Conservation (phyloP, 176 grass and related monocot species). For the Ampelocalamus luodianensis region DNA sequence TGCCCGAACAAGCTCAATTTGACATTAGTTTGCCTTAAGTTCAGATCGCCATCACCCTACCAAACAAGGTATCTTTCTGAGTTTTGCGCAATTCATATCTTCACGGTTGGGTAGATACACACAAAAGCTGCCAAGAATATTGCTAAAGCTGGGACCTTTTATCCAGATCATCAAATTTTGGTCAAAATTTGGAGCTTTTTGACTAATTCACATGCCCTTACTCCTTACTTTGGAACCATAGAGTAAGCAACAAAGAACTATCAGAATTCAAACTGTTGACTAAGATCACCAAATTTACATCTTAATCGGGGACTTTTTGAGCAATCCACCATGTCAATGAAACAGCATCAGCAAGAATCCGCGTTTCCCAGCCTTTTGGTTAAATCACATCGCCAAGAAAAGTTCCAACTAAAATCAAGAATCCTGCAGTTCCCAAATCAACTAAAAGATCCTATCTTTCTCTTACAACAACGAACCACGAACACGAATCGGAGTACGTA, state of each 20-base stretch:
- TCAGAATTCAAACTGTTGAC: not conserved
- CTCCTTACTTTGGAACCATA: not conserved
- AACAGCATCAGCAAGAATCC: not conserved
- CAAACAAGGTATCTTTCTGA: not conserved
- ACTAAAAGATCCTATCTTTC: not conserved
- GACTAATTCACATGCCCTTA: not conserved
- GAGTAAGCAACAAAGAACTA: not conserved
- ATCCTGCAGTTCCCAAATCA: not conserved
- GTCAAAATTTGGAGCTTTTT: not conserved
- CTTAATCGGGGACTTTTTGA: not conserved
- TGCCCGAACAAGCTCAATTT: not conserved
- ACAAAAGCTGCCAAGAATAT: not conserved
- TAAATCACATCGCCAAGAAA: not conserved
- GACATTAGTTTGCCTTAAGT: not conserved
- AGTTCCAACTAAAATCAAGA: not conserved
- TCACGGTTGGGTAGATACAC: not conserved
- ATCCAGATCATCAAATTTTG: not conserved
- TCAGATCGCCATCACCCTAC: not conserved
- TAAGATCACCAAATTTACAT: not conserved
- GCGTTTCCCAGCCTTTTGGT: not conserved
- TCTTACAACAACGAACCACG: not conserved
- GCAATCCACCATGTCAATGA: not conserved
- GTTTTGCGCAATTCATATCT: conserved; percentile 2
- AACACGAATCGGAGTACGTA: not conserved
- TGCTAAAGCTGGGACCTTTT: conserved; percentile 2